Evolutionary conservation across 2,329 filamentous ascomycete genomes (phyloP).

Genomic region (Xylariaceae sp.): DNA sequence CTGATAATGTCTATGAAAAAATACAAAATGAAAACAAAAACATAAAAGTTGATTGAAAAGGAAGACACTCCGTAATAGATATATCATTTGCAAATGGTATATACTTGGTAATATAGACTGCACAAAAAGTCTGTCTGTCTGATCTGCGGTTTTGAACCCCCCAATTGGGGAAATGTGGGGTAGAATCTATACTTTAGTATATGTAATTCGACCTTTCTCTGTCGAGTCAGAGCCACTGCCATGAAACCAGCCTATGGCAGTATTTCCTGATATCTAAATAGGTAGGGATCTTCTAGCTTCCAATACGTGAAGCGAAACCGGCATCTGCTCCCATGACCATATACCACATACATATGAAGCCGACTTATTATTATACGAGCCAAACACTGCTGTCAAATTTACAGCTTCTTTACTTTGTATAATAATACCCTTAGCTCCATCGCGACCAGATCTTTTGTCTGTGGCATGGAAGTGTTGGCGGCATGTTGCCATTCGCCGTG

Average conservation of each 20-base stretch:
- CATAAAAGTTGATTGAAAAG: too few relatives aligned
- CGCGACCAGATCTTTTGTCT: constrained; percentile 3
- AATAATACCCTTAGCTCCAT: not conserved
- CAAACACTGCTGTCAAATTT: too few relatives aligned
- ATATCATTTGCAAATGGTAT: too few relatives aligned
- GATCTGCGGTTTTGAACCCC: not conserved
- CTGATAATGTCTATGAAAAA: too few relatives aligned
- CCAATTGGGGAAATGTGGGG: constrained; percentile 21
- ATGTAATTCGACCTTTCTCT: not conserved
- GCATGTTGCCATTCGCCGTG: constrained; percentile 51
- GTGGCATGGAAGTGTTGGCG: constrained; percentile 39
- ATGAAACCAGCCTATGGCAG: not conserved
- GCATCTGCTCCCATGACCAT: constrained; percentile 19
- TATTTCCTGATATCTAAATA: too few relatives aligned
- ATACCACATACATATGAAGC: constrained; percentile 1
- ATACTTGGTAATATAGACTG: not conserved
- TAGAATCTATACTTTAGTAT: not conserved
- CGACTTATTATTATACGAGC: constrained; percentile 6
- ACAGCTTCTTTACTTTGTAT: not conserved
- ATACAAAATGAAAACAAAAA: too few relatives aligned
- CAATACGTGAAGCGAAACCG: constrained; percentile 12
- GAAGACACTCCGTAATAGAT: too few relatives aligned
- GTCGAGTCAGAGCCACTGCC: not conserved
- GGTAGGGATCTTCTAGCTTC: not conserved
- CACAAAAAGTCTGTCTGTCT: not conserved